Evolutionary conservation across 495 filamentous ascomycete species (phyloP), one percentile per base, ranked within the genome.

Genomic region (Neurospora tetrasperma): DNA sequence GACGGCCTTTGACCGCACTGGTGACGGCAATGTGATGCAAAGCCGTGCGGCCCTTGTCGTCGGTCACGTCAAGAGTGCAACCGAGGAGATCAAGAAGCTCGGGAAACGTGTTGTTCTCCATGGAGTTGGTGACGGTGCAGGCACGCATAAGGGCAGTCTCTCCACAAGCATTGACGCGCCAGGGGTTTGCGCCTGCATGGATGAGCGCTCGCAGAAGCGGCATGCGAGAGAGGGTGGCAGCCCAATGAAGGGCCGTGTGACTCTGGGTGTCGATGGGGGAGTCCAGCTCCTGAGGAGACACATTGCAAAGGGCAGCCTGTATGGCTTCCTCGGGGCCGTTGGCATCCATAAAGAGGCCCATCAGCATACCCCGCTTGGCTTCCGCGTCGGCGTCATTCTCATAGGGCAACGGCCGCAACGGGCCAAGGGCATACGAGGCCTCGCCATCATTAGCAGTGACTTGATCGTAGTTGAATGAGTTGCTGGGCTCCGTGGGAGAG

Each of bases 21-120:
- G 94, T 94, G 44, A 98, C 87, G 8, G 96, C 95, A 75, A 99
- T 98, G 79, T 99, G 96, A 79, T 99, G 96, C 23, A 99, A 82
- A 54, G 98, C 92, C 2, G 95, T 98, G 39, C 96, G 88, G 12
- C 94, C 96, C 79, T 91, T 92, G 69, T 91, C 89, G 82, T 99
- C 96, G 20, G 91, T 86, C 75, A 97, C 88, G 68, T 97, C 94
- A 74, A 98, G 96, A 2, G 94, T 95, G n/a, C 92, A 89, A 20
- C 92, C 93, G 27, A 99, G 85, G 1, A 96, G 85, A 74, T 97
- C 94, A 7, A 99, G 86, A 12, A 98, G 84, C 71, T 97, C 93
- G 1, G 94, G 92, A 71, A 90, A 89, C 71, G 90, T 93, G 75
- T 87, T 86, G 69, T 93, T 90, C 71, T 97, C 94, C 74, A 93